Evolutionary conservation across 2,329 filamentous ascomycete genomes (phyloP).

Genomic region (Colletotrichum paranaense): DNA sequence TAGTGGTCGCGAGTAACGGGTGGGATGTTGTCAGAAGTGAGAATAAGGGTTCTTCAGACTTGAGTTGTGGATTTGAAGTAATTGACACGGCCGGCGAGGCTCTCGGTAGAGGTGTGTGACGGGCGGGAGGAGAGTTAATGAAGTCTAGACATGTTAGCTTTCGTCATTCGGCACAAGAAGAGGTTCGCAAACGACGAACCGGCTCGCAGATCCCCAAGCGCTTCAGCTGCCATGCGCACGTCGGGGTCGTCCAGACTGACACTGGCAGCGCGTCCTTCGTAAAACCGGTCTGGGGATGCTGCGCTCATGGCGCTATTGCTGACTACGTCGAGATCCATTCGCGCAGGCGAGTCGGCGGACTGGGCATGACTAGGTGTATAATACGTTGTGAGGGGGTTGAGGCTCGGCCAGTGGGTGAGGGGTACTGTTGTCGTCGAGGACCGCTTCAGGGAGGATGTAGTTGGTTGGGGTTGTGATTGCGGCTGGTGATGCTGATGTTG

Average conservation of each 20-base stretch:
- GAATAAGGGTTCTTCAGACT: conserved; percentile 77
- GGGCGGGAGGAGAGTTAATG: conserved; percentile 70
- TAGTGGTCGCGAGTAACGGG: conserved; percentile 85
- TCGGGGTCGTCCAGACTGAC: conserved; percentile 74
- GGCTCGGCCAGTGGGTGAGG: conserved; percentile 57
- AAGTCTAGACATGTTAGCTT: conserved; percentile 62
- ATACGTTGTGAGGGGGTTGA: conserved; percentile 62
- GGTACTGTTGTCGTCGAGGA: conserved; percentile 41
- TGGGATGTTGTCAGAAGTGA: conserved; percentile 90
- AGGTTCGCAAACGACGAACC: conserved; percentile 60
- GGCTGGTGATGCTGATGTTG: conserved; percentile 19
- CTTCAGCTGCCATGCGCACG: conserved; percentile 78
- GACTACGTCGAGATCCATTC: conserved; percentile 60
- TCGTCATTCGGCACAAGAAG: background rate
- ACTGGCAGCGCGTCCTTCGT: conserved; percentile 59
- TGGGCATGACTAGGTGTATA: conserved; percentile 58
- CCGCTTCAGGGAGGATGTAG: conserved; percentile 37
- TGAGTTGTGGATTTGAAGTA: conserved; percentile 47
- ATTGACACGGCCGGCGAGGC: conserved; percentile 47
- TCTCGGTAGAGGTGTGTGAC: conserved; percentile 53
- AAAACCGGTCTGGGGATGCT: conserved; percentile 58
- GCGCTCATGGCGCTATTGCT: conserved; percentile 54
- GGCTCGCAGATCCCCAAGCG: conserved; percentile 78
- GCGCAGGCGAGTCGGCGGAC: conserved; percentile 56
- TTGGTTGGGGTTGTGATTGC: conserved; percentile 3